Evolutionary conservation across 2,329 filamentous ascomycete species (phyloP).

Genomic region (Phoma herbarum): DNA sequence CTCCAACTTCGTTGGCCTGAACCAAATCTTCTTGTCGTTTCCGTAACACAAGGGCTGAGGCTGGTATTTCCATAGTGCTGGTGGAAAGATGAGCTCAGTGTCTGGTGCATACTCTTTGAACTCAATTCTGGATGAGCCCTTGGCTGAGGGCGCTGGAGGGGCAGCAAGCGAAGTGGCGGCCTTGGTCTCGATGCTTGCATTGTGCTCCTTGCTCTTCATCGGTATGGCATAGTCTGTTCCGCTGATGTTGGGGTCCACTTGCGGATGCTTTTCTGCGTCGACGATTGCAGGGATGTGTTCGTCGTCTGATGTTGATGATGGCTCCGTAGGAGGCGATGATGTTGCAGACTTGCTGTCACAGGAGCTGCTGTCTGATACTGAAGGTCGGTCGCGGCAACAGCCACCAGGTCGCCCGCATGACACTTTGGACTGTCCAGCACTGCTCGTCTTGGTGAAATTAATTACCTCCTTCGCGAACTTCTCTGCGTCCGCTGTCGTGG

Average conservation of each 20-base stretch:
- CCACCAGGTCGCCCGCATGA: constrained; percentile 51
- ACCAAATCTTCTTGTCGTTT: constrained; percentile 93
- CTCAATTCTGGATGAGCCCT: constrained; percentile 64
- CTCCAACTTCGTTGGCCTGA: constrained; percentile 82
- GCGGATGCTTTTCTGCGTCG: constrained; percentile 31
- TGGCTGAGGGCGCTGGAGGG: constrained; percentile 62
- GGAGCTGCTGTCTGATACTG: constrained; percentile 41
- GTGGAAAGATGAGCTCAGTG: constrained; percentile 93
- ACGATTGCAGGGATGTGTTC: constrained; percentile 40
- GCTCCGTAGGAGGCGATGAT: constrained; percentile 44
- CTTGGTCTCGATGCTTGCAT: constrained; percentile 60
- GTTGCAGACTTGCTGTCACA: constrained; percentile 36
- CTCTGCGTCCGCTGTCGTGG: constrained; percentile 60
- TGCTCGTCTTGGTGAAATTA: constrained; percentile 35
- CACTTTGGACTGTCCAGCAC: constrained; percentile 36
- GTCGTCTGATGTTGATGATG: constrained; percentile 36
- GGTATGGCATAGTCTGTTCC: constrained; percentile 47
- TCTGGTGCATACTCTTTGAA: constrained; percentile 92
- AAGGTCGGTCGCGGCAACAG: constrained; percentile 45
- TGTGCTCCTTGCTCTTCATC: constrained; percentile 46
- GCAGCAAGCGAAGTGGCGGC: constrained; percentile 47
- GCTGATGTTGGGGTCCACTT: constrained; percentile 36
- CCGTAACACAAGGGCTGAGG: constrained; percentile 84
- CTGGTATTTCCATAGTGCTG: constrained; percentile 80
- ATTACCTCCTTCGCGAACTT: constrained; percentile 38